A percentile compares a stretch with the other conserved stretches of the same genome.
These are phyloP conservation scores for Lodderomyces orthopsilosis DNA, from an alignment of 1,139 yeast genomes.

Conservation along the genomic window DNA sequence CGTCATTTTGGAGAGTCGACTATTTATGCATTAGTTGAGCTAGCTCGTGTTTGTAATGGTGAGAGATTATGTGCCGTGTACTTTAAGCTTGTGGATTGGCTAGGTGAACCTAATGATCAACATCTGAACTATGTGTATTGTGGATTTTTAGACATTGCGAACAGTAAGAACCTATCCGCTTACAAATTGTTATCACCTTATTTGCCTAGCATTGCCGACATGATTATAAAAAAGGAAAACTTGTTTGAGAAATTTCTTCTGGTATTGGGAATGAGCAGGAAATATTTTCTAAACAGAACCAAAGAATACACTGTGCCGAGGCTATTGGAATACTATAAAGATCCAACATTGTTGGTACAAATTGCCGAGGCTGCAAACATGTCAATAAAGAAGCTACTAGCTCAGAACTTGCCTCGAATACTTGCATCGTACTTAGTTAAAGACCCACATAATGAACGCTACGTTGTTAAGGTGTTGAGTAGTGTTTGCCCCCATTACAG, in stretches of 20 bases:
- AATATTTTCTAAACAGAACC: slow-evolving; percentile 65
- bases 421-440: slow-evolving; percentile 41
- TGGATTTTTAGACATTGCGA: slow-evolving; percentile 50
- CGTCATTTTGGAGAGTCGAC: slow-evolving; percentile 60
- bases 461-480: slow-evolving; percentile 52
- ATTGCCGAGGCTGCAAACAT: slow-evolving; percentile 39
- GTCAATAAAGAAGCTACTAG: slow-evolving; percentile 33
- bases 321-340: slow-evolving; percentile 60
- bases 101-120: slow-evolving; percentile 61
- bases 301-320: slow-evolving; percentile 76
- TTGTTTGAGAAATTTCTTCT: slow-evolving; percentile 60
- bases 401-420: slow-evolving; percentile 37
- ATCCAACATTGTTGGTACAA: slow-evolving; percentile 57
- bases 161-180: slow-evolving; percentile 48
- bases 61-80: slow-evolving; percentile 61
- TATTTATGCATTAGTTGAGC: slow-evolving; percentile 56
- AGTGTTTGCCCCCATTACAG: slow-evolving; percentile 51
- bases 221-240: slow-evolving; percentile 59
- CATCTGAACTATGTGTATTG: slow-evolving; percentile 63
- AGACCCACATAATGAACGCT: slow-evolving; percentile 44
- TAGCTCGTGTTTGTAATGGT: slow-evolving; percentile 58
- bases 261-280: slow-evolving; percentile 58
- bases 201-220: slow-evolving; percentile 69
- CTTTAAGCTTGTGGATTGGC: slow-evolving; percentile 54
- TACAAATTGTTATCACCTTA: slow-evolving; percentile 77